Conservation (phyloP, 805 yeast genomes). For the Kodamaea hsintzibuensis region DNA sequence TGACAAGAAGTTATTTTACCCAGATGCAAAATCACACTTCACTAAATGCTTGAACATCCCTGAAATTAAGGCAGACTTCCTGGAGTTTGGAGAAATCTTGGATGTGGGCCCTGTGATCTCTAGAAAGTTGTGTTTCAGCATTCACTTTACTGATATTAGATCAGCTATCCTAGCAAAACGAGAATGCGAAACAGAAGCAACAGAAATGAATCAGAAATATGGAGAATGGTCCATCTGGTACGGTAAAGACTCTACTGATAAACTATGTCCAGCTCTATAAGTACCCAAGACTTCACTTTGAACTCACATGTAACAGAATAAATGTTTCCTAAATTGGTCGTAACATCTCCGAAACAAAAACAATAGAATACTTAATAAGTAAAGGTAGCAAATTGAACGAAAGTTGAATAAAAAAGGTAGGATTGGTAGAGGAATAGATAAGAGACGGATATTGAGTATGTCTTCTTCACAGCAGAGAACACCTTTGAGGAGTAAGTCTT, state of each 20-base stretch:
- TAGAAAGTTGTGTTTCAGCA: slow-evolving; percentile 57
- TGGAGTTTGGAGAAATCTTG: slow-evolving; percentile 56
- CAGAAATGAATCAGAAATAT: slow-evolving; percentile 46
- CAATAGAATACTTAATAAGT: not conserved
- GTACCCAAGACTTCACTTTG: not conserved
- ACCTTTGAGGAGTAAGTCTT: slow-evolving; percentile 29
- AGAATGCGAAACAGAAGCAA: slow-evolving; percentile 23
- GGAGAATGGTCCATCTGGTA: slow-evolving; percentile 64
- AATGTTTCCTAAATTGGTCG: not conserved
- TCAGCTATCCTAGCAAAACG: slow-evolving; percentile 62
- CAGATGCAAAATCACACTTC: slow-evolving; percentile 45
- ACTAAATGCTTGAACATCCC: slow-evolving; percentile 45
- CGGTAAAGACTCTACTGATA: slow-evolving; percentile 66
- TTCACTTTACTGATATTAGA: slow-evolving; percentile 58
- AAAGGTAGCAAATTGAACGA: not conserved
- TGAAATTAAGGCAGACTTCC: slow-evolving; percentile 51
- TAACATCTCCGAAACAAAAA: slow-evolving; percentile 1
- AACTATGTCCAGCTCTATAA: slow-evolving; percentile 39
- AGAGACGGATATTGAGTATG: not conserved
- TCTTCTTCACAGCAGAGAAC: slow-evolving; percentile 12
- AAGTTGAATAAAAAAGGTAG: not conserved
- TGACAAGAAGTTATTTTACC: slow-evolving; percentile 32
- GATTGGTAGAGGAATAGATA: not conserved
- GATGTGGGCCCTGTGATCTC: slow-evolving; percentile 70
- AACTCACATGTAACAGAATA: not conserved